Conservation (phyloP, 2,329 filamentous ascomycete species). For the Tolypocladium sp. region DNA sequence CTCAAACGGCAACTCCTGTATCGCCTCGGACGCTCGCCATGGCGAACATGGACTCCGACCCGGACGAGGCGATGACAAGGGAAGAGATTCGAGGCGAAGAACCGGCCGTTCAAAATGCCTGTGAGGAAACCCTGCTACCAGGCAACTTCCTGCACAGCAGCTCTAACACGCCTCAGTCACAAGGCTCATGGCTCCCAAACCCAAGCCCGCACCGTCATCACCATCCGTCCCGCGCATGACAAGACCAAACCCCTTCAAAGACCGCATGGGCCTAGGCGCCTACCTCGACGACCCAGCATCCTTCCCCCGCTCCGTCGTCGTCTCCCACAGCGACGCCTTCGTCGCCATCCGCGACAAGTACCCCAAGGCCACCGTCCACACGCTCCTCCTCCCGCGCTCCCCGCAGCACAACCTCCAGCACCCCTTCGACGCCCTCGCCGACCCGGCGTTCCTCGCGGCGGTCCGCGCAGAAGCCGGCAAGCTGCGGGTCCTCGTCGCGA, state of each 20-base stretch:
- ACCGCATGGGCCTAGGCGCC: conserved; percentile 53
- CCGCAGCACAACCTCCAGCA: conserved; percentile 50
- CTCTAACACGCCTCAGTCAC: conserved; percentile 15
- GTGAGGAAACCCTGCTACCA: conserved; percentile 15
- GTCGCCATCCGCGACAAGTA: conserved; percentile 75
- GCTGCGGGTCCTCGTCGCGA: conserved; percentile 58
- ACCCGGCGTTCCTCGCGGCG: conserved; percentile 56
- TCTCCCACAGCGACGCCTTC: conserved; percentile 59
- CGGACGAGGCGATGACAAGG: conserved; percentile 30
- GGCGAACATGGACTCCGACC: conserved; percentile 9
- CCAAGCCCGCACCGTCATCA: conserved; percentile 16
- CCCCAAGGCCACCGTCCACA: conserved; percentile 78
- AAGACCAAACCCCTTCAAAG: conserved; percentile 27
- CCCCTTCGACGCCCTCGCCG: conserved; percentile 69
- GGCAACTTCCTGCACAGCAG: too few relatives aligned
- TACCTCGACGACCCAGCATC: conserved; percentile 58
- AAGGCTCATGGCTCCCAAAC: conserved; percentile 27
- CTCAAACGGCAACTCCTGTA: neutral
- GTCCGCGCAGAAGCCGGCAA: conserved; percentile 52
- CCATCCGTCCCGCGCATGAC: conserved; percentile 8
- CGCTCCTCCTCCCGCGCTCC: conserved; percentile 77
- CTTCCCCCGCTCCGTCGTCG: conserved; percentile 50
- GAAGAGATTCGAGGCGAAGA: conserved; percentile 26
- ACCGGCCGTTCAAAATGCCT: conserved; percentile 28
- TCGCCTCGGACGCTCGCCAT: neutral